A percentile compares a stretch with the other conserved stretches of the same genome.
These are phyloP conservation scores for Styphnolobium japonicum DNA, from an alignment of 306 rosid species.

Conservation along the genomic window DNA sequence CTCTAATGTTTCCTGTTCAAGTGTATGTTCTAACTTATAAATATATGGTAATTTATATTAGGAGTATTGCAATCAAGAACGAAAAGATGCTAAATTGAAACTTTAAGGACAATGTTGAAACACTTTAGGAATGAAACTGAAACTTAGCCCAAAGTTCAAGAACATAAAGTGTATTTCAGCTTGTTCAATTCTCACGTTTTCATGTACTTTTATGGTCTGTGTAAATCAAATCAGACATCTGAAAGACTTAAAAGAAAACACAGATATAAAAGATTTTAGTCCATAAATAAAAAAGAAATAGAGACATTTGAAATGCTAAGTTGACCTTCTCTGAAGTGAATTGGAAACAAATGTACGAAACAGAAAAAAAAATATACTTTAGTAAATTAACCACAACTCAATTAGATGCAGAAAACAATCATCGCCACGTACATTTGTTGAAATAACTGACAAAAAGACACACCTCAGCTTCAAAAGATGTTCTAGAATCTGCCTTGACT, in stretches of 20 bases:
- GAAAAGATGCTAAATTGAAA: not conserved
- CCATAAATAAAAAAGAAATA: too few species aligned
- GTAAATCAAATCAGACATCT: not conserved
- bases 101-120: not conserved
- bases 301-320: constrained; percentile 16
- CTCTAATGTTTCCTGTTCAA: not conserved
- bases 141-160: not conserved
- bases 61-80: not conserved
- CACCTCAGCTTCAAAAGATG: constrained; percentile 98
- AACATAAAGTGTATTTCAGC: not conserved
- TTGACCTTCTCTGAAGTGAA: not conserved
- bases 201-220: not conserved
- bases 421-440: not conserved
- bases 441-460: constrained; percentile 25
- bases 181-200: not conserved
- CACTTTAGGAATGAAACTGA: not conserved
- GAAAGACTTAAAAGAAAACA: not conserved
- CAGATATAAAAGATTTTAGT: not conserved
- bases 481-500: constrained; percentile 87
- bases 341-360: too few species aligned
- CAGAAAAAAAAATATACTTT: not conserved
- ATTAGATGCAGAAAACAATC: not conserved
- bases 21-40: not conserved
- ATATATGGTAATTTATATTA: not conserved
- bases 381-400: not conserved